Percentiles rank a stretch among this genome's conserved stretches.
phyloP scores from a whole-genome alignment of 805 yeast genomes.

The fission yeast (Schizosaccharomyces pombe) region ASM294v3 CU329670.1:4468501-4469000 shows the following conservation, averaged over 20 bases:
- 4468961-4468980: slow-evolving; percentile 2
- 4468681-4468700: slow-evolving; percentile 43
- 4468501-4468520: slow-evolving; percentile 86
- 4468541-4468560: slow-evolving; percentile 40
- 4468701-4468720: slow-evolving; percentile 51
- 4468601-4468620: slow-evolving; percentile 50
- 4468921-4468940: too few relatives aligned
- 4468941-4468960: too few relatives aligned
- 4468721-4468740: slow-evolving; percentile 47
- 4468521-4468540: slow-evolving; percentile 43
- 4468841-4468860: too few relatives aligned
- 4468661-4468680: slow-evolving; percentile 33
- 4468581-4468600: slow-evolving; percentile 44
- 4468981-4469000: neutral
- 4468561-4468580: slow-evolving; percentile 33
- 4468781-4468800: neutral
- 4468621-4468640: slow-evolving; percentile 26
- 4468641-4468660: slow-evolving; percentile 31
- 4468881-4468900: too few relatives aligned
- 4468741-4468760: slow-evolving; percentile 80
- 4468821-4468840: too few relatives aligned
- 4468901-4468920: neutral
- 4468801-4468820: neutral
- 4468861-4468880: too few relatives aligned
- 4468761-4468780: slow-evolving; percentile 41